Conservation (phyloP, 1,139 yeast species). For the Lodderomyces jiufengensis region DNA sequence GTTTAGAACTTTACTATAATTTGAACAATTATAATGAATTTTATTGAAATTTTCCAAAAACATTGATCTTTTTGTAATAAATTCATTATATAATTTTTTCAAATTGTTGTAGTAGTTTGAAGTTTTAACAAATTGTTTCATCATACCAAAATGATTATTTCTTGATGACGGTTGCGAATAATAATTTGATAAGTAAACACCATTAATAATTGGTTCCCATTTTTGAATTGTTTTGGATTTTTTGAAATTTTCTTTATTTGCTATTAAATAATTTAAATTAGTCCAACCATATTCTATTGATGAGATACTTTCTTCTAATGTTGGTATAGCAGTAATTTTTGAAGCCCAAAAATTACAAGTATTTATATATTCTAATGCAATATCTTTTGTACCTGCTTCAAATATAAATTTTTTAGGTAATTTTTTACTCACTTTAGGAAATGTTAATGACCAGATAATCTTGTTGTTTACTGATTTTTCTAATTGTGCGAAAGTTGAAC, state of each 20-base stretch:
- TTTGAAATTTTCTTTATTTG: conserved; percentile 31
- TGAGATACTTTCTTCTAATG: conserved; percentile 55
- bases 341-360: conserved; percentile 92
- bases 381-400: conserved; percentile 63
- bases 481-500: conserved; percentile 46
- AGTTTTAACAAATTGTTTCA: conserved; percentile 46
- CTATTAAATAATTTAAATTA: conserved; percentile 36
- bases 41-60: conserved; percentile 30
- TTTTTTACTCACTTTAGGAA: conserved; percentile 35
- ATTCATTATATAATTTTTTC: conserved; percentile 36
- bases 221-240: conserved; percentile 32
- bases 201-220: conserved; percentile 44
- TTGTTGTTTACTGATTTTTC: conserved; percentile 29
- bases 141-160: conserved; percentile 40
- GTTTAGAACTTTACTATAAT: conserved; percentile 30
- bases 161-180: conserved; percentile 17
- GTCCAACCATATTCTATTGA: conserved; percentile 86
- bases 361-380: conserved; percentile 68
- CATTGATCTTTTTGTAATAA: conserved; percentile 27
- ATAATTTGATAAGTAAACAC: conserved; percentile 41
- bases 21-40: conserved; percentile 28
- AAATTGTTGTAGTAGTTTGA: conserved; percentile 42
- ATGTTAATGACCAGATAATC: conserved; percentile 34
- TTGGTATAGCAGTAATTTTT: conserved; percentile 76
- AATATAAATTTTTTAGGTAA: conserved; percentile 40